A percentile compares a stretch with the other conserved stretches of the same genome.
These are phyloP conservation scores for Termitomyces sp. DNA, from an alignment of 1,284 basidiomycete species.

Conservation along the genomic window DNA sequence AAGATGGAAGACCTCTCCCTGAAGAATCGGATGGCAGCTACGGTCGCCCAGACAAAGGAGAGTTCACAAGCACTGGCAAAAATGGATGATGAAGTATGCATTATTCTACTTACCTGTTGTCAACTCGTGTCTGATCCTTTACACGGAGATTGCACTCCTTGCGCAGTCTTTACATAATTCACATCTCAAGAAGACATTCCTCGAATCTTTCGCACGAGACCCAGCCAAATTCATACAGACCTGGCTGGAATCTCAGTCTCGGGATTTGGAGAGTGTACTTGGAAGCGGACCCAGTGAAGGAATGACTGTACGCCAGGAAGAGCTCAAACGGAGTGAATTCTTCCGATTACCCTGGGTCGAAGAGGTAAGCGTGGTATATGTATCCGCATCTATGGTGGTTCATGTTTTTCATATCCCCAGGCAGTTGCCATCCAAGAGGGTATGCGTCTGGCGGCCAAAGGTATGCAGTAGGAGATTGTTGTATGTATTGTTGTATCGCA, in stretches of 20 bases:
- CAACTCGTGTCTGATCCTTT: slow-evolving; percentile 6
- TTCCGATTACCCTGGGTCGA: slow-evolving; percentile 89
- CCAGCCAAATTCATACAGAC: slow-evolving; percentile 82
- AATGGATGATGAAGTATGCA: slow-evolving; percentile 80
- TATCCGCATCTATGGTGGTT: neutral
- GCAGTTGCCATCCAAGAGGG: slow-evolving; percentile 46
- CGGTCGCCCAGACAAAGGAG: slow-evolving; percentile 69
- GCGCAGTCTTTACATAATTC: slow-evolving; percentile 83
- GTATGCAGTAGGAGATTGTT: slow-evolving; percentile 28
- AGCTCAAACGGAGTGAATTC: slow-evolving; percentile 83
- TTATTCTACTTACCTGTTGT: slow-evolving; percentile 11
- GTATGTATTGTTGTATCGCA: neutral
- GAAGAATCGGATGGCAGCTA: slow-evolving; percentile 76
- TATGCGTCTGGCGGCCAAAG: slow-evolving; percentile 37
- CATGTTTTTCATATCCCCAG: slow-evolving; percentile 19
- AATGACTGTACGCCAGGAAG: slow-evolving; percentile 77
- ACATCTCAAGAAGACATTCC: slow-evolving; percentile 82
- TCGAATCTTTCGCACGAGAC: slow-evolving; percentile 78
- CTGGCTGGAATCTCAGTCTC: slow-evolving; percentile 88
- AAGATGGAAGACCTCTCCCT: slow-evolving; percentile 80
- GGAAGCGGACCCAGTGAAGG: slow-evolving; percentile 83
- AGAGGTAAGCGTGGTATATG: slow-evolving; percentile 35
- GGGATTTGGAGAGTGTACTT: slow-evolving; percentile 86
- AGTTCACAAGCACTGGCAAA: slow-evolving; percentile 64
- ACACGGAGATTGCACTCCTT: slow-evolving; percentile 63